Evolutionary conservation across 1,284 basidiomycete genomes (phyloP).

Genomic region (Phellinidium pouzarii): DNA sequence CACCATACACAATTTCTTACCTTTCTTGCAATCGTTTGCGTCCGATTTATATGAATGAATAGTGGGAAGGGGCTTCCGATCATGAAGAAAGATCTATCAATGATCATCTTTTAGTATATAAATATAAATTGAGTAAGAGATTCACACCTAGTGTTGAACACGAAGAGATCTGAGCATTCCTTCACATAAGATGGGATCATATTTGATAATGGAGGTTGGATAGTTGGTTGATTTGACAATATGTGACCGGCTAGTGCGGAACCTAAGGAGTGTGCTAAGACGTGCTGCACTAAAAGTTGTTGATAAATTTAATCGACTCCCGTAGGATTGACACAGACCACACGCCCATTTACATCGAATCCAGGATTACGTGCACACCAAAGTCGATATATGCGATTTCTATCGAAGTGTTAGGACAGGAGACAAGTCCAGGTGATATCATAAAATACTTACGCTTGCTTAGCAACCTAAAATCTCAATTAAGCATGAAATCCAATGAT

Average conservation of each 20-base stretch:
- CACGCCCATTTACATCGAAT: constrained; percentile 36
- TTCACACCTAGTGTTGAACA: constrained; percentile 30
- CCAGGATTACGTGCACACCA: constrained; percentile 45
- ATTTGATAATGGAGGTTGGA: constrained; percentile 32
- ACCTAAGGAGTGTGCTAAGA: constrained; percentile 39
- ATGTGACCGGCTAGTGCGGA: constrained; percentile 45
- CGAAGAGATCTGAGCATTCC: constrained; percentile 28
- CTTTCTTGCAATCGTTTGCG: constrained; percentile 43
- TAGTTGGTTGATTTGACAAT: constrained; percentile 44
- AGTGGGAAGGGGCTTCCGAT: constrained; percentile 45
- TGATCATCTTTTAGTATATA: neutral
- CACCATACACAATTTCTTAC: constrained; percentile 14
- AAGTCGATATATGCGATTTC: constrained; percentile 38
- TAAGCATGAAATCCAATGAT: neutral
- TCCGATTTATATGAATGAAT: constrained; percentile 43
- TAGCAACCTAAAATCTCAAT: constrained; percentile 19
- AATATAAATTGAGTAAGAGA: neutral
- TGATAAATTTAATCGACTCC: neutral
- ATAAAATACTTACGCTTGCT: constrained; percentile 22
- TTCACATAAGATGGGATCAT: constrained; percentile 26
- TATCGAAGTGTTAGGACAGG: constrained; percentile 6
- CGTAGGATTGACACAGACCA: constrained; percentile 23
- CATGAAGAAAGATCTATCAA: constrained; percentile 38
- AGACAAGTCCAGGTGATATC: neutral
- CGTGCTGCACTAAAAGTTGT: constrained; percentile 22